A percentile compares a stretch with the other conserved stretches of the same genome.
phyloP scores from a whole-genome alignment of 352 stramenopile genomes.

The Globisporangium mamillatum region DNA sequence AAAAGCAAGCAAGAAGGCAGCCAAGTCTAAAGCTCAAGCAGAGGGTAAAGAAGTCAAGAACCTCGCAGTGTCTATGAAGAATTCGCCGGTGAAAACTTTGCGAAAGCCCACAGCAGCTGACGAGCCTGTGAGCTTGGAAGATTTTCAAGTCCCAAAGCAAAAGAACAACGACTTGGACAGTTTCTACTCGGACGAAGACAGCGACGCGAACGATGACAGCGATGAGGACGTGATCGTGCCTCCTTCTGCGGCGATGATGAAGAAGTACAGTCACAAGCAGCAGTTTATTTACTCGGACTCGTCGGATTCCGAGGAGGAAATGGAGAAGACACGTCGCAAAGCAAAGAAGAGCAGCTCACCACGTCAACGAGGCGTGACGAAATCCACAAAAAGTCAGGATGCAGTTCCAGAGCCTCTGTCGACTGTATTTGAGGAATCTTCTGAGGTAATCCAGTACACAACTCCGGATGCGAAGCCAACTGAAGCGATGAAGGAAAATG shows the following conservation, averaged over 20 bases:
- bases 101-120: slow-evolving; percentile 27
- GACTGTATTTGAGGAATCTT: background rate
- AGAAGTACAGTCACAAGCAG: slow-evolving; percentile 59
- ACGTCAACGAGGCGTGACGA: background rate
- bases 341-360: slow-evolving; percentile 1
- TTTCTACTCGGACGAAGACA: slow-evolving; percentile 82
- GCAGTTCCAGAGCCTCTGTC: background rate
- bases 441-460: background rate
- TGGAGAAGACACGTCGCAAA: slow-evolving; percentile 7
- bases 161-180: slow-evolving; percentile 59
- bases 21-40: background rate
- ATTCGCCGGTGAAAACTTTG: background rate
- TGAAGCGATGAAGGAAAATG: too few species aligned
- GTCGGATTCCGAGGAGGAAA: slow-evolving; percentile 35
- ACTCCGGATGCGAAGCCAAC: background rate
- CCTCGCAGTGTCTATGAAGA: background rate
- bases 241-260: slow-evolving; percentile 24
- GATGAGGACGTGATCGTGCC: slow-evolving; percentile 62
- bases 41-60: background rate
- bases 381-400: background rate
- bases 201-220: slow-evolving; percentile 33
- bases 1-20: background rate
- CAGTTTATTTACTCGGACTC: slow-evolving; percentile 70
- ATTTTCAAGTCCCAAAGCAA: slow-evolving; percentile 69
- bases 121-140: slow-evolving; percentile 57